Conservation (phyloP, 768 basidiomycete species). For the Mycena alexandri region DNA sequence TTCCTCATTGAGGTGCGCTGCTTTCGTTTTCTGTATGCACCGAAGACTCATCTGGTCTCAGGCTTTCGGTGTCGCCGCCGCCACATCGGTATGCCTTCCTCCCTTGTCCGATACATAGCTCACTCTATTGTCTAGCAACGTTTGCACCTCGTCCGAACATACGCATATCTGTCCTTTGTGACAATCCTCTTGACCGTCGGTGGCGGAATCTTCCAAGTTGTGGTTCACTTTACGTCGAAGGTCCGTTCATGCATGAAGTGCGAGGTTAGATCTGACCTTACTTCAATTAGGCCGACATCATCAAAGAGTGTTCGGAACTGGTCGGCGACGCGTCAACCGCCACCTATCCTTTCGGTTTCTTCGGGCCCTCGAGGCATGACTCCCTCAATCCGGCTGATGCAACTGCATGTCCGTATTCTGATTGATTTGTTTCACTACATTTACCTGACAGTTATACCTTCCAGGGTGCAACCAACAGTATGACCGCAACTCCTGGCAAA, state of each 20-base stretch:
- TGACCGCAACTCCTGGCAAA: conserved; percentile 74
- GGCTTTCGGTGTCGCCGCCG: conserved; percentile 66
- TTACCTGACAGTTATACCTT: conserved; percentile 30
- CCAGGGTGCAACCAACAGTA: conserved; percentile 75
- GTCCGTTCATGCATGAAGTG: conserved; percentile 45
- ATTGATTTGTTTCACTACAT: background rate
- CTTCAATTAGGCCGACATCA: conserved; percentile 62
- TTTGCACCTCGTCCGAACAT: conserved; percentile 63
- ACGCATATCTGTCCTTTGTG: conserved; percentile 63
- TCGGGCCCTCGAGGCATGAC: conserved; percentile 57
- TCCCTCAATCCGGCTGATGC: conserved; percentile 57
- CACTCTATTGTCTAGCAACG: conserved; percentile 60
- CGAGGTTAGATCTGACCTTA: background rate
- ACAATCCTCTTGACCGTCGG: conserved; percentile 64
- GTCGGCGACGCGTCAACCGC: conserved; percentile 47
- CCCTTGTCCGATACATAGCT: background rate
- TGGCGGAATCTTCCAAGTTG: conserved; percentile 64
- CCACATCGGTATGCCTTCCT: conserved; percentile 58
- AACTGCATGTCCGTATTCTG: conserved; percentile 54
- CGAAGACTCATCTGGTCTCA: conserved; percentile 22
- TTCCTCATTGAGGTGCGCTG: conserved; percentile 61
- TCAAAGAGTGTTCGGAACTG: conserved; percentile 64
- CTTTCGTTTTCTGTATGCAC: background rate
- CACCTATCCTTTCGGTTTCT: conserved; percentile 63
- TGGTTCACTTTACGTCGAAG: conserved; percentile 80